These are phyloP conservation scores for Porphyra umbilicalis DNA, from an alignment of 31 red algal genomes.

Conservation along the genomic window DNA sequence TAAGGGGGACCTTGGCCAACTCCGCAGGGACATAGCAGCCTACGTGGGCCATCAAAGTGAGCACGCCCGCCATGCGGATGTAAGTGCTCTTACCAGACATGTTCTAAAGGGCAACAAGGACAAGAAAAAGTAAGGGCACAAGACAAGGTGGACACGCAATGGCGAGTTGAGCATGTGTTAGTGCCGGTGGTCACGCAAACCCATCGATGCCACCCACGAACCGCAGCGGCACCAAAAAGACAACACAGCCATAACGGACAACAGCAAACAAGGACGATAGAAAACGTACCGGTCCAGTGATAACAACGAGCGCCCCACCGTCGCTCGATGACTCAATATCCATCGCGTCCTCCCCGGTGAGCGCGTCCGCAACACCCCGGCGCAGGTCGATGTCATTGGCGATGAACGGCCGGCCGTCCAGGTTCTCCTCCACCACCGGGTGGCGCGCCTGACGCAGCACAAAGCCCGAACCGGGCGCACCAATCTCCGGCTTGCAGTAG, in stretches of 20 bases:
- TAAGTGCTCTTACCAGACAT: slow-evolving; percentile 96
- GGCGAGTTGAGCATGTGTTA: too few species aligned
- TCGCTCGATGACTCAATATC: background rate
- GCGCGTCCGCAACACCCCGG: background rate
- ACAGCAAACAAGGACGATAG: background rate
- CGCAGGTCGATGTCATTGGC: slow-evolving; percentile 66
- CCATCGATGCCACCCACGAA: too few species aligned
- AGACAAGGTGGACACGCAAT: too few species aligned
- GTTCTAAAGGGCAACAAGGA: slow-evolving; percentile 21
- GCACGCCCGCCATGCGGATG: slow-evolving; percentile 81
- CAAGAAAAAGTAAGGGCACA: background rate
- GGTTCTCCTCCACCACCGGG: slow-evolving; percentile 84
- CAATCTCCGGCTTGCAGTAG: slow-evolving; percentile 59
- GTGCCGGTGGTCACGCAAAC: too few species aligned
- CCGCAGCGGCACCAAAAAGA: too few species aligned
- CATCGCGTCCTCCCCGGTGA: background rate
- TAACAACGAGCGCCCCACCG: slow-evolving; percentile 49
- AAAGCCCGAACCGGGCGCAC: slow-evolving; percentile 34
- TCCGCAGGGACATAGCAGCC: slow-evolving; percentile 81
- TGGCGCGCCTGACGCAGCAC: slow-evolving; percentile 54
- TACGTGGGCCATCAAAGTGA: slow-evolving; percentile 88
- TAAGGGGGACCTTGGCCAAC: slow-evolving; percentile 56
- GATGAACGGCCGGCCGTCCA: slow-evolving; percentile 66
- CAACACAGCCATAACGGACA: background rate
- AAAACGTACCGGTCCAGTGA: slow-evolving; percentile 61